phyloP scores from a whole-genome alignment of 306 rosid genomes.

The Cucurbita moschata region DNA sequence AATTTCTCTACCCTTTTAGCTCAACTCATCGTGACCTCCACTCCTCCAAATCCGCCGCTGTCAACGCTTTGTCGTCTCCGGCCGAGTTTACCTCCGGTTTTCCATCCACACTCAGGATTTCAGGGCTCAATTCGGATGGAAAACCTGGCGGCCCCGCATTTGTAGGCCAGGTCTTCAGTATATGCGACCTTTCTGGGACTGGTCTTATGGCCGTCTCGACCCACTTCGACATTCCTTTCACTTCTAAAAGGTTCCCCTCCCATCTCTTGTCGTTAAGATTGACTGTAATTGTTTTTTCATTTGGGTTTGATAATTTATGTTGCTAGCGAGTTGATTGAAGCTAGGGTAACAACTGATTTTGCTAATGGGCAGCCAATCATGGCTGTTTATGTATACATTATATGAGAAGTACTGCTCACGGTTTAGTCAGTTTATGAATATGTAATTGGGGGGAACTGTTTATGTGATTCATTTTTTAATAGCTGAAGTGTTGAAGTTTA shows the following conservation, averaged over 20 bases:
- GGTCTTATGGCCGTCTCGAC: constrained; percentile 96
- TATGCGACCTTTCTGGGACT: constrained; percentile 97
- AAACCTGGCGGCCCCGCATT: constrained; percentile 75
- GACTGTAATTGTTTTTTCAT: not conserved
- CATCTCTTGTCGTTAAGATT: not conserved
- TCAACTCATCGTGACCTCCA: constrained; percentile 23
- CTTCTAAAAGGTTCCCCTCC: constrained; percentile 49
- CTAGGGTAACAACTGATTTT: not conserved
- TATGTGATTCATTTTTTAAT: not conserved
- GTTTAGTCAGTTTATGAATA: not conserved
- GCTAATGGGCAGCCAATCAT: not conserved
- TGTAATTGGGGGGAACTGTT: not conserved
- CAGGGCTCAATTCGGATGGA: constrained; percentile 25
- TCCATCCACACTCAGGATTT: constrained; percentile 37
- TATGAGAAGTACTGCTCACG: not conserved
- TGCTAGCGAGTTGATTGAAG: not conserved
- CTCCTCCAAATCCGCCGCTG: constrained; percentile 25
- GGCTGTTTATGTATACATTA: not conserved
- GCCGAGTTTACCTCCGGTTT: constrained; percentile 29
- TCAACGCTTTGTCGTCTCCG: constrained; percentile 16
- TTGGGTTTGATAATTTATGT: not conserved
- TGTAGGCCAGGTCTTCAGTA: constrained; percentile 95
- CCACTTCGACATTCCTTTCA: constrained; percentile 77
- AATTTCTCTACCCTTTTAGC: constrained; percentile 29
- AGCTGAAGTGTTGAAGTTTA: not conserved